Conservation (phyloP, 2,329 filamentous ascomycete species). For the Beauveria sp. region DNA sequence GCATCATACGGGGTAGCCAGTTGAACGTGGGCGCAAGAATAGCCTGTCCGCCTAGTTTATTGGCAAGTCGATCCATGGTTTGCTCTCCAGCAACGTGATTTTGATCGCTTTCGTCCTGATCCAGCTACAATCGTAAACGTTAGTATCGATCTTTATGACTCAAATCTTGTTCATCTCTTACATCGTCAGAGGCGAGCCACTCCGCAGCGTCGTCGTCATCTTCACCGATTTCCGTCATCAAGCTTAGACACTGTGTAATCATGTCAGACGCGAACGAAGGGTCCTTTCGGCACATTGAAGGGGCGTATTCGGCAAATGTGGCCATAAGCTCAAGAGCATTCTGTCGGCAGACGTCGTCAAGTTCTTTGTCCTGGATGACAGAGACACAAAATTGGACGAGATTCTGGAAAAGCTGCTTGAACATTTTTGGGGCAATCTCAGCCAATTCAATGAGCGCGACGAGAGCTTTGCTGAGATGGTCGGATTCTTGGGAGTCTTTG, state of each 20-base stretch:
- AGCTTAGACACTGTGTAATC: constrained; percentile 94
- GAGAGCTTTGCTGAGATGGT: constrained; percentile 83
- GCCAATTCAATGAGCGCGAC: constrained; percentile 89
- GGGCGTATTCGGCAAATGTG: constrained; percentile 91
- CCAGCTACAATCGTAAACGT: constrained; percentile 50
- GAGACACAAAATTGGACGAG: constrained; percentile 88
- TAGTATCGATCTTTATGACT: neutral
- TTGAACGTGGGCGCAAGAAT: constrained; percentile 89
- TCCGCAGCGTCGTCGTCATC: constrained; percentile 93
- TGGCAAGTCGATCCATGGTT: constrained; percentile 94
- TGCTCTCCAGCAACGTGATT: constrained; percentile 98
- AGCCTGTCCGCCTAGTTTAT: constrained; percentile 92
- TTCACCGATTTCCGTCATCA: constrained; percentile 94
- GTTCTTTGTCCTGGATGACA: constrained; percentile 91
- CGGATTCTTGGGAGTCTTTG: constrained; percentile 84
- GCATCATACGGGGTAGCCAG: constrained; percentile 98
- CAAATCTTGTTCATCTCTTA: constrained; percentile 33
- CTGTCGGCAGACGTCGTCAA: constrained; percentile 82
- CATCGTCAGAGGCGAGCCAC: constrained; percentile 89
- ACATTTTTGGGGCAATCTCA: constrained; percentile 94
- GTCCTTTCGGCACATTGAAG: constrained; percentile 92
- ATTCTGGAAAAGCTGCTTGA: constrained; percentile 87
- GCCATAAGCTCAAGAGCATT: constrained; percentile 96
- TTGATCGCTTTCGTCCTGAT: constrained; percentile 89
- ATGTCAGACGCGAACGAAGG: constrained; percentile 87